Evolutionary conservation across 345 rosid species (phyloP).

Genomic region (Citrus unshiu): DNA sequence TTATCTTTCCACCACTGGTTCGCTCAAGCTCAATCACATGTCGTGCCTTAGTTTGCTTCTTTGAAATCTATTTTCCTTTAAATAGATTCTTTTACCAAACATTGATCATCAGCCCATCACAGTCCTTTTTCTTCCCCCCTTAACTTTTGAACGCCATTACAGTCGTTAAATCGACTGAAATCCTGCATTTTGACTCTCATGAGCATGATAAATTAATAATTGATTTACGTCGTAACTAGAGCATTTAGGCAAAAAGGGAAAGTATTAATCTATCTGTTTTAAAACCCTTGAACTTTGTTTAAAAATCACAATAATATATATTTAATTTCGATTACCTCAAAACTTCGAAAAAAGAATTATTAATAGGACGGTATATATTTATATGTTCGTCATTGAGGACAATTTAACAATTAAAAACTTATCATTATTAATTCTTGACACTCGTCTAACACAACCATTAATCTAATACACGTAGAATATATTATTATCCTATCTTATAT

Average conservation of each 20-base stretch:
- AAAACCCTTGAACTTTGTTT: background rate
- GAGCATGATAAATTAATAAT: too few relatives aligned
- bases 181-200: background rate
- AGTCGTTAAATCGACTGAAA: background rate
- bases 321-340: background rate
- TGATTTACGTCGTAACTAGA: background rate
- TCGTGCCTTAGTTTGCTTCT: background rate
- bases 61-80: background rate
- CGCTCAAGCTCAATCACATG: background rate
- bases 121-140: too few relatives aligned
- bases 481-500: too few relatives aligned
- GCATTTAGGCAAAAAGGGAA: background rate
- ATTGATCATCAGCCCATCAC: background rate
- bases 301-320: too few relatives aligned
- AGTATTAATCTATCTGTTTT: too few relatives aligned
- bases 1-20: background rate
- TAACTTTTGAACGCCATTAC: background rate
- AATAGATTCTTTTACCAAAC: background rate
- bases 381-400: background rate
- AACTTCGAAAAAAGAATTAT: too few relatives aligned
- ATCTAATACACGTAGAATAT: too few relatives aligned
- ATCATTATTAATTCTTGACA: too few relatives aligned
- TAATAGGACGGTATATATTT: too few relatives aligned
- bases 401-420: too few relatives aligned
- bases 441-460: too few relatives aligned